These are phyloP conservation scores for Histomonas meleagridis DNA, from an alignment of 208 protist species.

Conservation along the genomic window DNA sequence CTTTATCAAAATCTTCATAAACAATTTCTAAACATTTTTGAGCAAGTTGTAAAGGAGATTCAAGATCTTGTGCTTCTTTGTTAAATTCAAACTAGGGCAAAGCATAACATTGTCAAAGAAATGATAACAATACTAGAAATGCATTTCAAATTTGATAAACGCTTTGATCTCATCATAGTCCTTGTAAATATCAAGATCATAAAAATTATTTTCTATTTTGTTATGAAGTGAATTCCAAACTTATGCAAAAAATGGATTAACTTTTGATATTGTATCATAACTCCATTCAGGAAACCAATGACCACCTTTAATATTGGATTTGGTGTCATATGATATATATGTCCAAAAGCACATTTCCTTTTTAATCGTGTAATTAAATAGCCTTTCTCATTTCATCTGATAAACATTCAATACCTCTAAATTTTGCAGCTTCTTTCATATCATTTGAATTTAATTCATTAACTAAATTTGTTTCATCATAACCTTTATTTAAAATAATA, in stretches of 20 bases:
- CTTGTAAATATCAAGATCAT: no score
- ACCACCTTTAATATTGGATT: not conserved
- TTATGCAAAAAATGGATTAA: conserved; percentile 10
- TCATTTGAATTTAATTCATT: not conserved
- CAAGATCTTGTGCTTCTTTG: no score
- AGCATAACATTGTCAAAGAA: no score
- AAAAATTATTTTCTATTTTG: no score
- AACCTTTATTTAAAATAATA: not conserved
- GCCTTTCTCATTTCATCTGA: not conserved
- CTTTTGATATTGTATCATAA: not conserved
- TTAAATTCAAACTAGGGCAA: no score
- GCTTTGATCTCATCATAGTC: no score
- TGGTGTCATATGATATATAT: not conserved
- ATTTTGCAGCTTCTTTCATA: not conserved
- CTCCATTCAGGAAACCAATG: not conserved
- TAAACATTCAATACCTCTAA: not conserved
- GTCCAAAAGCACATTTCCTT: conserved; percentile 22
- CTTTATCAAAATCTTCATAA: no score
- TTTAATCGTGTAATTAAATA: not conserved
- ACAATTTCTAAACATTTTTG: no score
- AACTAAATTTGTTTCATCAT: not conserved
- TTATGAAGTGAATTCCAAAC: not conserved
- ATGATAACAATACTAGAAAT: no score
- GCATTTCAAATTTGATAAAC: no score
- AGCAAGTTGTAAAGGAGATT: no score